phyloP scores from a whole-genome alignment of 139 green algal species.

The Coccomyxa sp. region DNA sequence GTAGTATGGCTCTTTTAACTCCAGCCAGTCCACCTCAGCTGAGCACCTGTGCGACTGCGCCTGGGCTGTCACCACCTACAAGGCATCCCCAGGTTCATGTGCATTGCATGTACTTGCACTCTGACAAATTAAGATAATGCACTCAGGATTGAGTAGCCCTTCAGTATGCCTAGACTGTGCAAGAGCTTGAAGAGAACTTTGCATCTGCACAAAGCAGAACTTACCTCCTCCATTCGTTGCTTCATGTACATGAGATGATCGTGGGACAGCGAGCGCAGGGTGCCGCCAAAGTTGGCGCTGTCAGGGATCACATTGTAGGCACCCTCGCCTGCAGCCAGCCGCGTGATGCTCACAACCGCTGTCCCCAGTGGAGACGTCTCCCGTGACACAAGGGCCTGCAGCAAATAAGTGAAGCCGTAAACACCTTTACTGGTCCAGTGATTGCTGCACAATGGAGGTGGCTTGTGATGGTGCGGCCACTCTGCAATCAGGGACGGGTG shows the following conservation, averaged over 20 bases:
- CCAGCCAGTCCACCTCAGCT: conserved; percentile 59
- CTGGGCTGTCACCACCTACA: conserved; percentile 30
- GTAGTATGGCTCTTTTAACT: conserved; percentile 63
- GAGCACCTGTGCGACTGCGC: conserved; percentile 62
- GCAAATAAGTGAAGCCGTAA: neutral
- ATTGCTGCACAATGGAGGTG: too few species aligned
- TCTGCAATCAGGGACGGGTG: too few species aligned
- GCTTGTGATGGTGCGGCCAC: too few species aligned
- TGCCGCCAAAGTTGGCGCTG: conserved; percentile 58
- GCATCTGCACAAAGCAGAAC: too few species aligned
- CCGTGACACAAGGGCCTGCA: conserved; percentile 77
- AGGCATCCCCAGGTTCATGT: neutral
- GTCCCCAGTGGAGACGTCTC: conserved; percentile 77
- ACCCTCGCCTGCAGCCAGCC: conserved; percentile 55
- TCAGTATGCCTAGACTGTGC: too few species aligned
- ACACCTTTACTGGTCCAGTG: too few species aligned
- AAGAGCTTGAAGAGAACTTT: too few species aligned
- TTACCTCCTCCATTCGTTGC: conserved; percentile 36
- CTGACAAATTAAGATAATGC: too few species aligned
- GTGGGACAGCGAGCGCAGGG: conserved; percentile 51
- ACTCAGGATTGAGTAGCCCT: too few species aligned
- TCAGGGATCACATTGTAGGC: conserved; percentile 87
- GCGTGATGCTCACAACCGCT: conserved; percentile 76
- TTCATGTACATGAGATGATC: conserved; percentile 29
- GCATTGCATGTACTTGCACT: neutral